These are phyloP conservation scores for Xylogone sp. DNA, from an alignment of 2,329 filamentous ascomycete genomes.

Conservation along the genomic window DNA sequence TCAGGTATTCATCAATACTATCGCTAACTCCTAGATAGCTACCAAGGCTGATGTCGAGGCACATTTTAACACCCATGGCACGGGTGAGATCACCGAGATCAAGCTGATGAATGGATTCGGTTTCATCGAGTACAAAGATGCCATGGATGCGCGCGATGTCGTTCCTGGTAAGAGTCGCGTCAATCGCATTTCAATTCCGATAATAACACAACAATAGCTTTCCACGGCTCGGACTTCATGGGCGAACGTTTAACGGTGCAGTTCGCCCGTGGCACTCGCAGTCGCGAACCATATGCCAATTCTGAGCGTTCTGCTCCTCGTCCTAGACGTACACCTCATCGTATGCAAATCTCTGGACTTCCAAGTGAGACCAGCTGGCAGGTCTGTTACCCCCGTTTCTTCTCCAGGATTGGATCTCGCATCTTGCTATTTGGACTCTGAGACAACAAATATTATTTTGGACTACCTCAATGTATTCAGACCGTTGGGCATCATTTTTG, in stretches of 20 bases:
- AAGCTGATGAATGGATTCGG: constrained; percentile 99
- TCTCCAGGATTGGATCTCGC: constrained; percentile 37
- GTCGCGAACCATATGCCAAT: constrained; percentile 57
- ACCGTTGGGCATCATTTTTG: constrained; percentile 17
- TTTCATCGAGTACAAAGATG: constrained; percentile 99
- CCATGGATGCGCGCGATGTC: constrained; percentile 96
- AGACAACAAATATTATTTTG: constrained; percentile 26
- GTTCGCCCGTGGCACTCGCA: constrained; percentile 86
- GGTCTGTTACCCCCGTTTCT: constrained; percentile 78
- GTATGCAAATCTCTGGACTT: constrained; percentile 97
- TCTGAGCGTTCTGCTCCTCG: constrained; percentile 68
- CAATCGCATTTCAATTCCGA: constrained; percentile 51
- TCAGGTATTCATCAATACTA: background rate
- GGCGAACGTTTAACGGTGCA: constrained; percentile 96
- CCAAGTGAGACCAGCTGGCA: constrained; percentile 99
- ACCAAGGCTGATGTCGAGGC: constrained; percentile 96
- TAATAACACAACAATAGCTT: constrained; percentile 22
- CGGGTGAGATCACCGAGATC: constrained; percentile 96
- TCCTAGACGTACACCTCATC: constrained; percentile 88
- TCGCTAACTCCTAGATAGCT: constrained; percentile 49
- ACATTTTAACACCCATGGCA: constrained; percentile 93
- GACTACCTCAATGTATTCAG: constrained; percentile 25
- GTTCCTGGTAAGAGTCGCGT: constrained; percentile 81
- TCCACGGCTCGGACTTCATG: constrained; percentile 98
- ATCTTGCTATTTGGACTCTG: constrained; percentile 31